A percentile compares a stretch with the other conserved stretches of the same genome.
Conservation (phyloP, 768 basidiomycete species). For the Agrocybe pediades region DNA sequence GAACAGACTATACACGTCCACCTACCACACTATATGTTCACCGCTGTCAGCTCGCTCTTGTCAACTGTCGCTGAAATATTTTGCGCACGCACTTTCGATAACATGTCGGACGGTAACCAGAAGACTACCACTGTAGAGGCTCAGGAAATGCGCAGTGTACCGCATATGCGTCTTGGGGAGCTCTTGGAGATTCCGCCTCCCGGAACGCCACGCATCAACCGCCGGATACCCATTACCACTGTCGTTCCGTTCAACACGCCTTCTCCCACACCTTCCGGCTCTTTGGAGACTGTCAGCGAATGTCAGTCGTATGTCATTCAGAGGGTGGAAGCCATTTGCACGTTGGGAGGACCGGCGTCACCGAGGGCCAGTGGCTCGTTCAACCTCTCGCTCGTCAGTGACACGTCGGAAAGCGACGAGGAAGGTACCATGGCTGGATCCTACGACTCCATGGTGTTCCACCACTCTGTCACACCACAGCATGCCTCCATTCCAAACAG, state of each 20-base stretch:
- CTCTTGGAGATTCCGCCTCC: too few species aligned
- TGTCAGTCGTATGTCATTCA: too few species aligned
- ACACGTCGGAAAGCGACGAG: conserved; percentile 12
- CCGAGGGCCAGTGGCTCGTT: conserved; percentile 8
- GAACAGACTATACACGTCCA: conserved; percentile 3
- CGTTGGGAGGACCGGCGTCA: not conserved
- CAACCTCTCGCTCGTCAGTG: conserved; percentile 20
- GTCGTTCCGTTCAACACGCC: conserved; percentile 16
- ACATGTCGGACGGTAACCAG: conserved; percentile 12
- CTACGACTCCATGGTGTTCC: conserved; percentile 6
- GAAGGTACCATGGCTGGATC: conserved; percentile 1
- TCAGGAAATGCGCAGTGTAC: not conserved
- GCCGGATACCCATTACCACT: too few species aligned
- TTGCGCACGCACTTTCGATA: conserved; percentile 14
- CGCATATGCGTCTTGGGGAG: not conserved
- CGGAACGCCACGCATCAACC: too few species aligned
- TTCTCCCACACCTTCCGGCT: conserved; percentile 10
- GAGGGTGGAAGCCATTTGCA: not conserved
- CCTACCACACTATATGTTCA: conserved; percentile 18
- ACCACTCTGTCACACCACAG: not conserved
- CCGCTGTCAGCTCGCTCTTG: conserved; percentile 13
- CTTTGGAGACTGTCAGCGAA: not conserved
- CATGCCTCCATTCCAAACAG: not conserved
- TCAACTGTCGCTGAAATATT: conserved; percentile 16
- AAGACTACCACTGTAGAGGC: not conserved